A percentile compares a stretch with the other conserved stretches of the same genome.
phyloP scores from a whole-genome alignment of 2,329 filamentous ascomycete species.

The Helicocarpus griseus region DNA sequence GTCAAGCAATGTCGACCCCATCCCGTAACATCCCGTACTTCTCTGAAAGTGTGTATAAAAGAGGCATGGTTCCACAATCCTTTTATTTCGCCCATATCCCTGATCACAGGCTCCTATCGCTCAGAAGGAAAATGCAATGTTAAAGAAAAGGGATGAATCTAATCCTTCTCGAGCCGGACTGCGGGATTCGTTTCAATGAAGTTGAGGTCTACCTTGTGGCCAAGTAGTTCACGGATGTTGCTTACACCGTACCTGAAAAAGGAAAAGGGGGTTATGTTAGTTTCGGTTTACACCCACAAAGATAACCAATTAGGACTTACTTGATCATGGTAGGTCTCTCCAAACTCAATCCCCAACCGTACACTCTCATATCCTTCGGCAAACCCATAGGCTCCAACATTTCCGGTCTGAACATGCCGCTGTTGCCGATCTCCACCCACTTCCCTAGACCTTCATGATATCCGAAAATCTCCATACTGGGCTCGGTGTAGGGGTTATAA shows the following conservation, averaged over 20 bases:
- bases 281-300: not conserved
- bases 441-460: constrained; percentile 83
- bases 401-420: constrained; percentile 96
- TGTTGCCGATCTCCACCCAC: constrained; percentile 96
- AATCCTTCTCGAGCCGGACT: constrained; percentile 79
- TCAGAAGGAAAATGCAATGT: constrained; percentile 2
- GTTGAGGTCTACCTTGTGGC: constrained; percentile 88
- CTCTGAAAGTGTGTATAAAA: too few relatives aligned
- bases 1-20: too few relatives aligned
- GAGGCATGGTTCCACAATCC: too few relatives aligned
- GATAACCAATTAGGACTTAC: constrained; percentile 39
- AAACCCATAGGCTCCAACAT: constrained; percentile 94
- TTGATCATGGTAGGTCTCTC: constrained; percentile 98
- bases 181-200: constrained; percentile 90
- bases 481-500: constrained; percentile 92
- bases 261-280: constrained; percentile 6
- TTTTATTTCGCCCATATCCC: not conserved
- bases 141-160: constrained; percentile 17
- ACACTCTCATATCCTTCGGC: constrained; percentile 83
- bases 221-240: constrained; percentile 85
- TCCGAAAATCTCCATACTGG: constrained; percentile 95
- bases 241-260: constrained; percentile 54
- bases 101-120: not conserved
- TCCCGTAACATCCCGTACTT: too few relatives aligned
- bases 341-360: constrained; percentile 84